Base-by-base conservation (phyloP, 139 green algal genomes). In the Asterochloris erici region DNA sequence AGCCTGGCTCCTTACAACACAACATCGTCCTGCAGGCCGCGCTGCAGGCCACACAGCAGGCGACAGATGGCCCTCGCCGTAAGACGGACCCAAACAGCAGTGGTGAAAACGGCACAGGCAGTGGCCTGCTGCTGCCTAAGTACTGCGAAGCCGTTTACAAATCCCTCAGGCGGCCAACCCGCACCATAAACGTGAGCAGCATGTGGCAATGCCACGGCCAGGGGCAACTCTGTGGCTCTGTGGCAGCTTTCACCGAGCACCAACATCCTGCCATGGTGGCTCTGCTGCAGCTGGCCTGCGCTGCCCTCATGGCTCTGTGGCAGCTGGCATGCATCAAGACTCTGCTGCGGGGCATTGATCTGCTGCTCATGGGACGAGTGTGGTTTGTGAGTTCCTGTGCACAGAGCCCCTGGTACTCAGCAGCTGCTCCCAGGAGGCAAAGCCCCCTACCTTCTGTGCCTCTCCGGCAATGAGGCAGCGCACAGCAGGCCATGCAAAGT, bases 121-220 rank as follows among this genome's bases (percentile, higher is more conserved):
- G 38, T 54, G 21, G 76, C 76, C 14, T 84, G 28, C 23, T 78
- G 62, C 78, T 81, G 23, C 82, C 82, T 23, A 73, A 78, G 66
- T 82, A 85, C 66, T 98, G 94, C 87, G 95, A 98, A 87, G 92
- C 85, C 66, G 89, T 92, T 14, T 89, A 94, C 83, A 85, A 96
- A 88, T 95, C 95, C 16, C 84, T 82, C 23, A 88, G 95, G 26
- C 82, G 95, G 17, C 93, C 95, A 63, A 98, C 95, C n/a, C 86
- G 94, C n/a, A 98, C 95, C 10, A 89, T 97, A 61, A 85, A 94
- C 54, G 92, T 96, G 83, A 66, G 68, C 66, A 19, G 14, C 80
- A 19, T 11, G 63, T n/a, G 21, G 16, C 14, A 29, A 68, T 21
- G 11, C 14, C 14, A n/a, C 29, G 19, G 47, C 47, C 75, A 68